Evolutionary conservation across 2,329 filamentous ascomycete species (phyloP), one percentile per base, ranked within the genome.

Genomic region (Fusarium goolgardi): DNA sequence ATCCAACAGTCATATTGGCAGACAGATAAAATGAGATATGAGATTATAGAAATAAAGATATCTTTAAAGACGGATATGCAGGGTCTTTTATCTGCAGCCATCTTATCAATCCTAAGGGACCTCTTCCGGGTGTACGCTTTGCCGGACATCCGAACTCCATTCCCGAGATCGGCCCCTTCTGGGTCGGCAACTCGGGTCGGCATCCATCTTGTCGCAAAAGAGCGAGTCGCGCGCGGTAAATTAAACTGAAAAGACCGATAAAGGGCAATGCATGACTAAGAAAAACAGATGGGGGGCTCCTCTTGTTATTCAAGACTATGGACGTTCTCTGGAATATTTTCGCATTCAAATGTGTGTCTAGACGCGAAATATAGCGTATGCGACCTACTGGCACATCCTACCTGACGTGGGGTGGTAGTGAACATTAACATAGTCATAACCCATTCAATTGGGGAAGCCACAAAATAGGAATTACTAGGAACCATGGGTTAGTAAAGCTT

Each of bases 81-180:
- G 27, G 31, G 15, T 31, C 23, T 62, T 60, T 51, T 61, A 51
- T 47, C 47, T 11, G 6, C 32, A 7, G 34, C 31, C 50, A 63
- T 66, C 63, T 67, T 67, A 67, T 67, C 63, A 67, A 67, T 67
- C 63, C 63, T 54, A 52, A 6, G 12, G 8, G 5, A 20, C 46
- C 40, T 43, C 40, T 23, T n/a, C 46, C 50, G 51, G 63, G 62
- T 66, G 41, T 63, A 44, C 21, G 21, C 63, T 63, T 61, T 55
- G 31, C 53, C 63, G 62, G 51, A 44, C 23, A 66, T 66, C 63
- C 63, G 62, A 66, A 27, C 9, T n/a, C 16, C 12, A 25, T 21
- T 29, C 31, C 63, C 63, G 63, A 66, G 40, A 56, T 57, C 63
- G 63, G 62, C 50, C 46, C 44, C 45, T 32, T 34, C 1, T 2